Evolutionary conservation across 2,329 filamentous ascomycete species (phyloP), one percentile per base, ranked within the genome.

Genomic region (Phyllosticta citribraziliensis): DNA sequence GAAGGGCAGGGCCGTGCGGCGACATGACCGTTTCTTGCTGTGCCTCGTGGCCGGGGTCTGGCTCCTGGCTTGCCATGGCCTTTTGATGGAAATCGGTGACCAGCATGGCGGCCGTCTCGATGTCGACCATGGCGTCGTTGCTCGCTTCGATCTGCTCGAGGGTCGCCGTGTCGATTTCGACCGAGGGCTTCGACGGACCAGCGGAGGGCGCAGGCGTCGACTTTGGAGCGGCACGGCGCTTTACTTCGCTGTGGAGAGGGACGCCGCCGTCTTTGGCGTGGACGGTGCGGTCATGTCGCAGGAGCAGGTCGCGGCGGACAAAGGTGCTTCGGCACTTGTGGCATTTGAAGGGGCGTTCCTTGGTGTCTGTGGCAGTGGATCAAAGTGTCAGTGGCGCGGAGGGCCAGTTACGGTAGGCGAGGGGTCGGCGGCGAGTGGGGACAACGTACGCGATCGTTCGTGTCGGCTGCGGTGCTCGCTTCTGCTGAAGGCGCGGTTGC

Each of bases 11-110:
- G 65, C 83, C 85, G 68, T 85, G 86, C 65, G 89, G 84, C 63
- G 90, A 85, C 73, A 89, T 92, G 65, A 87, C 80, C 73, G 88
- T 86, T 70, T 84, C 82, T 17, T 40, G 33, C 33, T 81, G 77
- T 71, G 75, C 76, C 68, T 81, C 77, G 64, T 79, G 74, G 68
- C 75, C 80, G 74, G 75, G 78, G 70, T 82, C 80, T 67, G 75
- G 72, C 72, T 81, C 78, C 85, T 90, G 69, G 85, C 85, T 80
- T 63, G 84, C 87, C 76, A 92, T 93, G 70, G 87, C 92, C 80
- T 97, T 97, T 80, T 97, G 91, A 78, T 96, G 93, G 73, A 97
- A 88, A 78, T 97, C 92, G 73, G 93, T 94, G 80, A 99, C 95
- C 74, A 99, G 85, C 91, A 97, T 97, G 68, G 94, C 94, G 68